Percentiles rank a stretch among this genome's conserved stretches.
Conservation (phyloP, 2,329 filamentous ascomycete genomes). For the Elsinoe fawcettii region DNA sequence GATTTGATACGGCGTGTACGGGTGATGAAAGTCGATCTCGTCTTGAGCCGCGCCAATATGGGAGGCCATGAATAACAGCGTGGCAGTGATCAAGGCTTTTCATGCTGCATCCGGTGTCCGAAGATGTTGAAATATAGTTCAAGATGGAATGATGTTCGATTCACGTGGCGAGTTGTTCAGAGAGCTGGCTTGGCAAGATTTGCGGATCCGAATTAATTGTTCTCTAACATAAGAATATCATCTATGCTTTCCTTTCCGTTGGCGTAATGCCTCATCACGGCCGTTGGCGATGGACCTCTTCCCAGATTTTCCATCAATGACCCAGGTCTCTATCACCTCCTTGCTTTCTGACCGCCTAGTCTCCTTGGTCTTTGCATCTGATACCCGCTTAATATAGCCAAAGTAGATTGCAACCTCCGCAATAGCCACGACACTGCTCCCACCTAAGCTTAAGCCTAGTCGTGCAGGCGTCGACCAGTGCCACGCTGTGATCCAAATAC, state of each 20-base stretch:
- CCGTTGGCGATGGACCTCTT: background rate
- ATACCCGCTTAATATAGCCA: conserved; percentile 64
- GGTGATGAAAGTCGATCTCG: conserved; percentile 66
- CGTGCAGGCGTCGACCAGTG: conserved; percentile 68
- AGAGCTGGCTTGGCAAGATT: conserved; percentile 13
- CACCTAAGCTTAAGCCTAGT: conserved; percentile 62
- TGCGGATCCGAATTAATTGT: background rate
- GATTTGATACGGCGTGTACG: conserved; percentile 79
- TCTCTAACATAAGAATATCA: conserved; percentile 24
- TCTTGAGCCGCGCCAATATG: conserved; percentile 18
- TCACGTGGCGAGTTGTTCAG: conserved; percentile 21
- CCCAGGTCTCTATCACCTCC: conserved; percentile 65
- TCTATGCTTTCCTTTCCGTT: conserved; percentile 39
- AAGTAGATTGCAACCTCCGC: conserved; percentile 72
- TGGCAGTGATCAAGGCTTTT: no score
- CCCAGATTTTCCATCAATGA: conserved; percentile 34
- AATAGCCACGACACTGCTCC: conserved; percentile 60
- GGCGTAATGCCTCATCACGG: conserved; percentile 29
- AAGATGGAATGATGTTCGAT: no score
- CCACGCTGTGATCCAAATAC: conserved; percentile 68
- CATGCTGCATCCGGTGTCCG: no score
- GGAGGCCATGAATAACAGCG: background rate
- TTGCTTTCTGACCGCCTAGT: conserved; percentile 56
- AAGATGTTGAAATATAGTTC: no score
- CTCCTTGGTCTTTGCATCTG: conserved; percentile 58